Percentiles rank a stretch among this genome's conserved stretches.
Conservation (phyloP, 176 grass and related monocot genomes). For the Carex kokanica region DNA sequence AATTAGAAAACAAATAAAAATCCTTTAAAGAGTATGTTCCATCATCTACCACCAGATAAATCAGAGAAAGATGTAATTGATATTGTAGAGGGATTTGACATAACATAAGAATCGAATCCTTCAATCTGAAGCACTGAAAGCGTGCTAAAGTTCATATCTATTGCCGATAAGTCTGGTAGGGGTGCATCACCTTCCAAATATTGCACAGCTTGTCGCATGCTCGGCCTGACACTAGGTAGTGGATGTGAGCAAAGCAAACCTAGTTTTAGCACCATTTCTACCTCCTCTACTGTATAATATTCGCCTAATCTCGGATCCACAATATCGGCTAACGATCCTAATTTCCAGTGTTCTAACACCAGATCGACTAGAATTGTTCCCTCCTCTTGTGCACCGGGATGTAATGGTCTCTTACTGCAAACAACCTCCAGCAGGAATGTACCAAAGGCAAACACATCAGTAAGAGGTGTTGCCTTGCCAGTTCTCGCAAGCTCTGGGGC, state of each 20-base stretch:
- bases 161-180: conserved; percentile 27
- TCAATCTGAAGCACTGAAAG: conserved; percentile 4
- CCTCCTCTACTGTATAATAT: conserved; percentile 23
- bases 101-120: conserved; percentile 14
- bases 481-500: conserved; percentile 45
- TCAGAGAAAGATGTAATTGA: conserved; percentile 14
- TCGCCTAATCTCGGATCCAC: conserved; percentile 32
- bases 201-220: conserved; percentile 38
- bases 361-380: conserved; percentile 20
- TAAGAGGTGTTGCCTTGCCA: conserved; percentile 37
- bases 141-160: conserved; percentile 13
- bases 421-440: conserved; percentile 44
- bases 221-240: conserved; percentile 26
- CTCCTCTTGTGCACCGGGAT: neutral
- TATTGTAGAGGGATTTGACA: conserved; percentile 11
- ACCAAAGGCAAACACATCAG: conserved; percentile 60
- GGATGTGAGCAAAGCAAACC: conserved; percentile 51
- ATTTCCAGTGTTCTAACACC: conserved; percentile 39
- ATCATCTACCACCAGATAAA: conserved; percentile 10
- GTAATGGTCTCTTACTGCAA: conserved; percentile 39
- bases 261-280: conserved; percentile 30
- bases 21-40: neutral
- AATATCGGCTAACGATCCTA: conserved; percentile 11
- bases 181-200: conserved; percentile 31
- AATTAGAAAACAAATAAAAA: neutral